Evolutionary conservation across 306 rosid species (phyloP).

Genomic region (Cicer cuneatum): DNA sequence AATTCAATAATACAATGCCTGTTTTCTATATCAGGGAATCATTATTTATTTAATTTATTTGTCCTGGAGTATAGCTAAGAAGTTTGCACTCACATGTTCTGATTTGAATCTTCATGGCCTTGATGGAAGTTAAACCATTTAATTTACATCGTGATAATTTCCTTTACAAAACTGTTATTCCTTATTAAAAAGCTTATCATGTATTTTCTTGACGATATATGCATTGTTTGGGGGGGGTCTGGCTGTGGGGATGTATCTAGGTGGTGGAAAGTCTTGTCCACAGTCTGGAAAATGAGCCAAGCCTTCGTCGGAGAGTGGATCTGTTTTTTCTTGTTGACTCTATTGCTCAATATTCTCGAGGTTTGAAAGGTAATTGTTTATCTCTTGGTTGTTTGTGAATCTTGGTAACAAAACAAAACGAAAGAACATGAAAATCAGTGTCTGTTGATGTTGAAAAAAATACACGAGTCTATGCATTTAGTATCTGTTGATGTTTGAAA

Average conservation of each 20-base stretch:
- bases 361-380: slow-evolving; percentile 68
- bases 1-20: not conserved
- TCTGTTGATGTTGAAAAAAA: slow-evolving; percentile 41
- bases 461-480: not conserved
- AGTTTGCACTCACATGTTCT: slow-evolving; percentile 11
- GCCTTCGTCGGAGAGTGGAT: slow-evolving; percentile 81
- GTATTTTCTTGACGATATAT: slow-evolving; percentile 35
- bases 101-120: slow-evolving; percentile 15
- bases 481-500: slow-evolving; percentile 40
- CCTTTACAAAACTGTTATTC: slow-evolving; percentile 10
- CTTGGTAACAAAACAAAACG: slow-evolving; percentile 28
- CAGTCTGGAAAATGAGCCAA: slow-evolving; percentile 74
- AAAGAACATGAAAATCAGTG: slow-evolving; percentile 15
- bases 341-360: slow-evolving; percentile 75
- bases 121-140: slow-evolving; percentile 29
- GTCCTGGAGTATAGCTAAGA: slow-evolving; percentile 3
- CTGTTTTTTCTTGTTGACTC: slow-evolving; percentile 94
- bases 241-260: slow-evolving; percentile 52
- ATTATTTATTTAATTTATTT: slow-evolving; percentile 31
- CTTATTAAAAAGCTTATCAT: slow-evolving; percentile 20
- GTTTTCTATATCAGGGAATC: slow-evolving; percentile 11
- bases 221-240: slow-evolving; percentile 3
- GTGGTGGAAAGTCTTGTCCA: slow-evolving; percentile 79
- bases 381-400: slow-evolving; percentile 36
- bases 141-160: not conserved